A percentile compares a stretch with the other conserved stretches of the same genome.
Evolutionary conservation across 2,329 filamentous ascomycete species (phyloP).

Genomic region (Tolypocladium ovalisporum): DNA sequence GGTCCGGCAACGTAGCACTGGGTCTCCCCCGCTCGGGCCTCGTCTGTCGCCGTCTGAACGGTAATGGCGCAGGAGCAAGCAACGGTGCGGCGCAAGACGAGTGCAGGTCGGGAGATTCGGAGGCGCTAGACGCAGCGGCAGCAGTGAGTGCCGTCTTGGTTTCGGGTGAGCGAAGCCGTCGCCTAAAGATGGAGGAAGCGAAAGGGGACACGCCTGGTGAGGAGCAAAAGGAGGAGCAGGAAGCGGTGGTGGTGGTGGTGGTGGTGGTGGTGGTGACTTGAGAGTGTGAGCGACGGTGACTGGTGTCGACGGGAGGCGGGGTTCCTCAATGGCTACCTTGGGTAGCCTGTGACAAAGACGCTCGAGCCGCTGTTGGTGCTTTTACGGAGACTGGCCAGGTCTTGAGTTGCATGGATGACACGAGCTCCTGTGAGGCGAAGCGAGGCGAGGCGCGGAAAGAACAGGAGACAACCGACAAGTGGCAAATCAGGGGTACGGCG

Average conservation of each 20-base stretch:
- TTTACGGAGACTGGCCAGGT: not conserved
- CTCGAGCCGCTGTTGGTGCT: not conserved
- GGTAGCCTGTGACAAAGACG: not conserved
- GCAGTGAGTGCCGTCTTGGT: not conserved
- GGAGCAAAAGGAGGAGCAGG: not conserved
- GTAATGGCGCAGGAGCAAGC: not conserved
- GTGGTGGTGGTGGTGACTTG: not conserved
- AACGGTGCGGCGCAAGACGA: not conserved
- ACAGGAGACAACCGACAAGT: not conserved
- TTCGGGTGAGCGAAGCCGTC: not conserved
- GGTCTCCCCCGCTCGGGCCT: conserved; percentile 5
- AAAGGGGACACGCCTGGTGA: not conserved
- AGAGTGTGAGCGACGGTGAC: not conserved
- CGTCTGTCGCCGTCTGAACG: not conserved
- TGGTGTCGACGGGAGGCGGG: not conserved
- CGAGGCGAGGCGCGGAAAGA: no score
- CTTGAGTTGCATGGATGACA: not conserved
- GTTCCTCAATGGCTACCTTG: not conserved
- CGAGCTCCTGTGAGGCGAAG: not conserved
- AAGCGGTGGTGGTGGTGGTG: no score
- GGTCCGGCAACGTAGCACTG: conserved; percentile 1
- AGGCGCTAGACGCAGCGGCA: not conserved
- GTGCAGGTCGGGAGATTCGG: not conserved
- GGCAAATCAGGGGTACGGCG: not conserved
- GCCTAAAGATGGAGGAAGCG: not conserved